A percentile compares a stretch with the other conserved stretches of the same genome.
phyloP scores from a whole-genome alignment of 345 rosid genomes.

The Eucalyptus tenuipes region DNA sequence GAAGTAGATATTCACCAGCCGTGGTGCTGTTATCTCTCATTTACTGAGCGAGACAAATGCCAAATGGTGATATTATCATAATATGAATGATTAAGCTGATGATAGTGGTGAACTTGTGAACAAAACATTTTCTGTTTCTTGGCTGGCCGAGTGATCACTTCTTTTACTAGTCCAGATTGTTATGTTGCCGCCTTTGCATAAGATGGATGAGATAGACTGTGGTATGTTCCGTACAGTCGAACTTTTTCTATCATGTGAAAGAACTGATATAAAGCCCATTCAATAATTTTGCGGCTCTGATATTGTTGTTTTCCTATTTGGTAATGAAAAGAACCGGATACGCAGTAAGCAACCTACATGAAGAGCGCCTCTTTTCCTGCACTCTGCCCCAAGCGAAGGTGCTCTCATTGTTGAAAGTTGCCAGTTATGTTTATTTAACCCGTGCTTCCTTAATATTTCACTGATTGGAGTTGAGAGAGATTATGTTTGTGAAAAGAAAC shows the following conservation, averaged over 20 bases:
- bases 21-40: neutral
- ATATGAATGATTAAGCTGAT: neutral
- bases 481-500: neutral
- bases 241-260: neutral
- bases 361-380: neutral
- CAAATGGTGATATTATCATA: neutral
- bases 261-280: neutral
- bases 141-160: neutral
- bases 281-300: neutral
- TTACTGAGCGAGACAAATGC: neutral
- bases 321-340: neutral
- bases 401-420: neutral
- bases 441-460: neutral
- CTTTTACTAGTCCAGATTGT: neutral
- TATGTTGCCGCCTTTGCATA: neutral
- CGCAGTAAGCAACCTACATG: neutral
- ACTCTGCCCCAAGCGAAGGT: neutral
- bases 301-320: neutral
- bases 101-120: neutral
- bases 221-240: neutral
- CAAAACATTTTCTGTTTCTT: neutral
- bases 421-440: neutral
- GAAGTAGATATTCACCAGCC: neutral
- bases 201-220: neutral
- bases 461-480: neutral